Conservation (phyloP, 163 green algal species). For the Trebouxia gelatinosa region DNA sequence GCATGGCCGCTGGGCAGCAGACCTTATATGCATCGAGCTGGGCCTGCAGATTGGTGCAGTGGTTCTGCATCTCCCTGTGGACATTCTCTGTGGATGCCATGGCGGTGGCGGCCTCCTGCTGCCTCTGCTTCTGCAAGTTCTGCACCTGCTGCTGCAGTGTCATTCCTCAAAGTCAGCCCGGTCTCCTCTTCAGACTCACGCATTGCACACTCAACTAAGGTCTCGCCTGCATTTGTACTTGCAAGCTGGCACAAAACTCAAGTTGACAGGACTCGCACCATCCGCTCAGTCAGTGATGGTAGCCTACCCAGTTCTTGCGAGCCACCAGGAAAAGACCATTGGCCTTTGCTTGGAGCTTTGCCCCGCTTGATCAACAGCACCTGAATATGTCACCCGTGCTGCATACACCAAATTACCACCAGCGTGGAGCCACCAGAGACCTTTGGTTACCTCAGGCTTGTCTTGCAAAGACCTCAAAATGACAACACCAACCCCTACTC, state of each 20-base stretch:
- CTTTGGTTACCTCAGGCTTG: too few species aligned
- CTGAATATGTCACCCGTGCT: too few species aligned
- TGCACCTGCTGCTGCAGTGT: constrained; percentile 6
- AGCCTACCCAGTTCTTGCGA: constrained; percentile 10
- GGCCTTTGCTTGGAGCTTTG: constrained; percentile 16
- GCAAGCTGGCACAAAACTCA: neutral
- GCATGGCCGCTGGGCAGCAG: too few species aligned
- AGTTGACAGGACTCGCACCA: too few species aligned
- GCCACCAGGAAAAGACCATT: constrained; percentile 10
- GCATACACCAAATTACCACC: too few species aligned
- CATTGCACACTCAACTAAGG: constrained; percentile 50
- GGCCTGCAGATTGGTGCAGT: constrained; percentile 23
- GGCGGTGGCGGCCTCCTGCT: neutral
- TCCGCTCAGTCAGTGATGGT: too few species aligned
- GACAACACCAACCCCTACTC: constrained; percentile 62
- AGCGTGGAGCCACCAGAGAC: too few species aligned
- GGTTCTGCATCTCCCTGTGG: constrained; percentile 18
- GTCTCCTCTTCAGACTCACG: constrained; percentile 58
- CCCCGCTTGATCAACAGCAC: constrained; percentile 2
- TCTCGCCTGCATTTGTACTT: constrained; percentile 45
- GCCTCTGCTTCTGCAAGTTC: neutral
- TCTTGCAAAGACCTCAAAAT: constrained; percentile 56
- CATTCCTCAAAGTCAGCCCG: constrained; percentile 38
- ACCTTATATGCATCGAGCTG: constrained; percentile 19
- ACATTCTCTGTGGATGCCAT: neutral